These are phyloP conservation scores for Naematelia aurantialba DNA, from an alignment of 768 basidiomycete species.

Conservation along the genomic window DNA sequence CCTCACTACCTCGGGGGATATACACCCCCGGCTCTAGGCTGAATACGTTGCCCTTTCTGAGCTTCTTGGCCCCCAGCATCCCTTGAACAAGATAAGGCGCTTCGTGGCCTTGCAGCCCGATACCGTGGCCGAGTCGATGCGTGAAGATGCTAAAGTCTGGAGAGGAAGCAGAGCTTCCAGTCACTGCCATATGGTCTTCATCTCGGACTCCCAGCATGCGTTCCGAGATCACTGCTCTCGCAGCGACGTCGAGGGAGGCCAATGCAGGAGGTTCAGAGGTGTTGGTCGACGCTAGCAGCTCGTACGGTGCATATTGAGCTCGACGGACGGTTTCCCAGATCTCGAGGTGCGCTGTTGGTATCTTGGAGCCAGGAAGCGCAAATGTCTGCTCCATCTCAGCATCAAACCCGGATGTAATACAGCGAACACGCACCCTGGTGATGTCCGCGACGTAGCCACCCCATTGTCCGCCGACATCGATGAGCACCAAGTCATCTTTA, in stretches of 20 bases:
- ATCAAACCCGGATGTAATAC: neutral
- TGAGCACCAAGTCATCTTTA: conserved; percentile 63
- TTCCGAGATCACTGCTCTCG: conserved; percentile 56
- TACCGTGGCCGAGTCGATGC: conserved; percentile 66
- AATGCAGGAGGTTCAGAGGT: conserved; percentile 10
- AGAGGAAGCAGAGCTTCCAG: conserved; percentile 45
- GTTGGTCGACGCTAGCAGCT: conserved; percentile 53
- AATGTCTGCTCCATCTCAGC: conserved; percentile 58
- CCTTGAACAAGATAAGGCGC: conserved; percentile 70
- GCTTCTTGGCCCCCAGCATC: conserved; percentile 57
- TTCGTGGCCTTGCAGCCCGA: conserved; percentile 80
- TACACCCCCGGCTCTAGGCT: conserved; percentile 67
- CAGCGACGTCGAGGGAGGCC: conserved; percentile 52
- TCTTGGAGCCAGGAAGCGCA: conserved; percentile 59
- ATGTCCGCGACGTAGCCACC: conserved; percentile 76
- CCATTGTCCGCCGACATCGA: conserved; percentile 69
- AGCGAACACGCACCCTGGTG: conserved; percentile 63
- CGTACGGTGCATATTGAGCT: conserved; percentile 62
- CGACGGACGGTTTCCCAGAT: conserved; percentile 65
- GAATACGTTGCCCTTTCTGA: conserved; percentile 68
- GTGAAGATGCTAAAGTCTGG: conserved; percentile 57
- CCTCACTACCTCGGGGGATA: conserved; percentile 17
- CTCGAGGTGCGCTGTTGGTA: conserved; percentile 57
- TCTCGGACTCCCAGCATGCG: conserved; percentile 1
- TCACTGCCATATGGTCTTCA: conserved; percentile 52